Percentiles rank a stretch among this genome's conserved stretches.
Evolutionary conservation across 2,329 filamentous ascomycete species (phyloP).

Genomic region (Fusarium marasasianum): DNA sequence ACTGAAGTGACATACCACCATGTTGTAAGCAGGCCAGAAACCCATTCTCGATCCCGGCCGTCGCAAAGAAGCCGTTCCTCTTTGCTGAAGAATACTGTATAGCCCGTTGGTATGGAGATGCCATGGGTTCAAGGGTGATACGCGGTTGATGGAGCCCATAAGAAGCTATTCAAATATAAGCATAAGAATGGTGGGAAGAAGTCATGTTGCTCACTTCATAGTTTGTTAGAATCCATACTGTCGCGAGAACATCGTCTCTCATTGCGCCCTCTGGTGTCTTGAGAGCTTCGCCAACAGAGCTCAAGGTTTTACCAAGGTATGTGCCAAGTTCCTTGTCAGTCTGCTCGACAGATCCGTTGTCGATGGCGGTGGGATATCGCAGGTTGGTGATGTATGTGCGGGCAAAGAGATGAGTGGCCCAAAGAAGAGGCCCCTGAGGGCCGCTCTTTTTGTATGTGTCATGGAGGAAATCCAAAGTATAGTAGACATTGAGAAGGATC

Average conservation of each 20-base stretch:
- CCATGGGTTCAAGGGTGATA: conserved; percentile 47
- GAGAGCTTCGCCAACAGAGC: conserved; percentile 51
- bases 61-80: conserved; percentile 43
- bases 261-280: conserved; percentile 41
- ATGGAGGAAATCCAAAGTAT: conserved; percentile 48
- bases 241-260: conserved; percentile 50
- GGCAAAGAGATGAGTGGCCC: conserved; percentile 53
- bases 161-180: conserved; percentile 45
- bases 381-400: conserved; percentile 53
- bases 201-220: conserved; percentile 47
- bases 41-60: conserved; percentile 41
- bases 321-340: conserved; percentile 47
- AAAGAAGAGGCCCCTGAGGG: conserved; percentile 49
- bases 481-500: conserved; percentile 52
- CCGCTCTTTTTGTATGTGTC: conserved; percentile 40
- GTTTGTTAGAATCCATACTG: conserved; percentile 53
- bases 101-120: conserved; percentile 50
- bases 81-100: conserved; percentile 49
- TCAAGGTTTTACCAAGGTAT: conserved; percentile 51
- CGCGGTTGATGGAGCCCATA: conserved; percentile 48
- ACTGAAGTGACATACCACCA: conserved; percentile 46
- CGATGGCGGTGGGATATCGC: conserved; percentile 45
- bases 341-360: conserved; percentile 38
- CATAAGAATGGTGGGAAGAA: not conserved
- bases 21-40: conserved; percentile 52